phyloP scores from a whole-genome alignment of 805 yeast genomes.

The Lachancea quebecensis region DNA sequence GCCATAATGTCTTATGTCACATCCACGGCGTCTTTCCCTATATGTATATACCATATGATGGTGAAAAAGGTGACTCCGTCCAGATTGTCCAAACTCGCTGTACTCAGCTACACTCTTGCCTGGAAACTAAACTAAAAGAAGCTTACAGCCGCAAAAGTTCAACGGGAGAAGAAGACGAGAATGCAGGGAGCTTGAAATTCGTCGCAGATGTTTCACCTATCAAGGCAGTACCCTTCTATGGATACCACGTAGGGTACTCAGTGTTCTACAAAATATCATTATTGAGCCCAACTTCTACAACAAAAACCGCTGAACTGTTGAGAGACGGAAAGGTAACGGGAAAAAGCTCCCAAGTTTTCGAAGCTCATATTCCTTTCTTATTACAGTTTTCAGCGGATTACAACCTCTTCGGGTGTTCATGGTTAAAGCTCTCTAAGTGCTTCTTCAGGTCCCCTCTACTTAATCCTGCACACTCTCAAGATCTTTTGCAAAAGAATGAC shows the following conservation, averaged over 20 bases:
- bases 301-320: conserved; percentile 47
- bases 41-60: conserved; percentile 57
- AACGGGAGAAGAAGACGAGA: neutral
- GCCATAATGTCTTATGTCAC: conserved; percentile 58
- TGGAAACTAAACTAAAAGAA: conserved; percentile 39
- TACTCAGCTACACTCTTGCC: conserved; percentile 32
- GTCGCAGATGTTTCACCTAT: conserved; percentile 59
- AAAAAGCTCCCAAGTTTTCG: conserved; percentile 47
- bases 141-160: conserved; percentile 32
- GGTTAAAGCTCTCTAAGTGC: conserved; percentile 47
- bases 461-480: conserved; percentile 25
- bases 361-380: conserved; percentile 71
- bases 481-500: conserved; percentile 27
- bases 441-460: conserved; percentile 55
- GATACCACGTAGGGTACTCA: conserved; percentile 62
- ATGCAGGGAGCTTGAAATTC: conserved; percentile 29
- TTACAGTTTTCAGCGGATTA: conserved; percentile 78
- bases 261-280: conserved; percentile 63
- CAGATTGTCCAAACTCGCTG: conserved; percentile 32
- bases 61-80: conserved; percentile 26
- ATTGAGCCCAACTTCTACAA: conserved; percentile 51
- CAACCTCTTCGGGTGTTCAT: conserved; percentile 78
- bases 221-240: conserved; percentile 77
- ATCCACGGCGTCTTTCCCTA: conserved; percentile 85
- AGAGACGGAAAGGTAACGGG: conserved; percentile 39